Evolutionary conservation across 306 rosid species (phyloP).

Genomic region (Betula pendula): DNA sequence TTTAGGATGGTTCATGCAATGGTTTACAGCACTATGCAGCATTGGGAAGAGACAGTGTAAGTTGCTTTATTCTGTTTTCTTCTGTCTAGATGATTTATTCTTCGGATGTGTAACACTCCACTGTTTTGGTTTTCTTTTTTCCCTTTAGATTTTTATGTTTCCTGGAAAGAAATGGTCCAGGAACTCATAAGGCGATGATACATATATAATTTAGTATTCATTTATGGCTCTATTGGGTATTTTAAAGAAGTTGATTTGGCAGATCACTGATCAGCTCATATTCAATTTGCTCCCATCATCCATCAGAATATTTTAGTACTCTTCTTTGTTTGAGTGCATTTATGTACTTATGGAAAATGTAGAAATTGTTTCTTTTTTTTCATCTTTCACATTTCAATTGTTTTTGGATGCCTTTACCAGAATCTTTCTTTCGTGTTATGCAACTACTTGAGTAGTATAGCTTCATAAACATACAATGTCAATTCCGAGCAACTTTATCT

Average conservation of each 20-base stretch:
- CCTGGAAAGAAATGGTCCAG: background rate
- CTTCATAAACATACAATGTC: background rate
- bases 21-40: constrained; percentile 95
- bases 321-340: background rate
- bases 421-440: background rate
- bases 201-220: background rate
- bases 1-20: constrained; percentile 91
- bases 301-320: background rate
- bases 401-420: background rate
- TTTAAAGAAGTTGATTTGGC: background rate
- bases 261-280: background rate
- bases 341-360: background rate
- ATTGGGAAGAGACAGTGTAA: constrained; percentile 75
- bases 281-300: background rate
- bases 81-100: background rate
- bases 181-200: background rate
- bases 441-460: background rate
- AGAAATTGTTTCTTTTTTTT: background rate
- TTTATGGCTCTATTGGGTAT: background rate
- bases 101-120: background rate
- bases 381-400: background rate
- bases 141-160: background rate
- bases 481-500: background rate
- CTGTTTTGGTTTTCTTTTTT: too few relatives aligned
- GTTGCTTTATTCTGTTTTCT: constrained; percentile 26